phyloP scores from a whole-genome alignment of 2,329 filamentous ascomycete species.

The Colletotrichum shisoi region DNA sequence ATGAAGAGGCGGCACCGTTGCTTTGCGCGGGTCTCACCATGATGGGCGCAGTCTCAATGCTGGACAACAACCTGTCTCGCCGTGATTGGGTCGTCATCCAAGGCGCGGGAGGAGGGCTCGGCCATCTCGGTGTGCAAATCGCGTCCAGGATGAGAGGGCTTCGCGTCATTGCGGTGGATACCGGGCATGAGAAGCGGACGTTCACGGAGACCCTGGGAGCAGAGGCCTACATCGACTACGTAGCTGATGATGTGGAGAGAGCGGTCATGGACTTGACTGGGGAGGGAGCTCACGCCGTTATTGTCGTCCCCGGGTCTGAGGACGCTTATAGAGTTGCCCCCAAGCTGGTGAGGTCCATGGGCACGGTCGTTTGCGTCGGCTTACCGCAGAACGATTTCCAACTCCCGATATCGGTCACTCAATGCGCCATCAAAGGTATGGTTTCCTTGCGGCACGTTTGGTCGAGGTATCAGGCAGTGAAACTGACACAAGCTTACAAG shows the following conservation, averaged over 20 bases:
- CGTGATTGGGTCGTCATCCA: constrained; percentile 47
- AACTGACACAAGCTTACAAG: neutral
- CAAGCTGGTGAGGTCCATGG: constrained; percentile 43
- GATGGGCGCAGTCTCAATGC: constrained; percentile 44
- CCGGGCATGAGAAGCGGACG: constrained; percentile 40
- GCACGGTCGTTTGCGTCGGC: constrained; percentile 43
- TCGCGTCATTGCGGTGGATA: constrained; percentile 46
- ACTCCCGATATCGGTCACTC: constrained; percentile 41
- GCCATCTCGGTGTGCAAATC: constrained; percentile 48
- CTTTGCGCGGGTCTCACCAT: constrained; percentile 49
- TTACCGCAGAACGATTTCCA: constrained; percentile 44
- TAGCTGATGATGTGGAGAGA: constrained; percentile 38
- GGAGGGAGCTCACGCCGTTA: constrained; percentile 44
- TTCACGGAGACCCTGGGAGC: constrained; percentile 43
- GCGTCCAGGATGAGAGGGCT: constrained; percentile 40
- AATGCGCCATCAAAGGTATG: constrained; percentile 24
- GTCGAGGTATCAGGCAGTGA: no score
- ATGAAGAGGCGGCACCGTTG: constrained; percentile 44
- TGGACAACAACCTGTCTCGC: constrained; percentile 5
- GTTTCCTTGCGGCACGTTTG: neutral
- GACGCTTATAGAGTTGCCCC: constrained; percentile 43
- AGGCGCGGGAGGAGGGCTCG: constrained; percentile 47
- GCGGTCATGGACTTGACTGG: constrained; percentile 42
- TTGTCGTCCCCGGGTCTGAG: constrained; percentile 45
- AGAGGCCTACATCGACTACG: constrained; percentile 45